phyloP scores from a whole-genome alignment of 2,329 filamentous ascomycete species.

The Bipolaris oryzae region DNA sequence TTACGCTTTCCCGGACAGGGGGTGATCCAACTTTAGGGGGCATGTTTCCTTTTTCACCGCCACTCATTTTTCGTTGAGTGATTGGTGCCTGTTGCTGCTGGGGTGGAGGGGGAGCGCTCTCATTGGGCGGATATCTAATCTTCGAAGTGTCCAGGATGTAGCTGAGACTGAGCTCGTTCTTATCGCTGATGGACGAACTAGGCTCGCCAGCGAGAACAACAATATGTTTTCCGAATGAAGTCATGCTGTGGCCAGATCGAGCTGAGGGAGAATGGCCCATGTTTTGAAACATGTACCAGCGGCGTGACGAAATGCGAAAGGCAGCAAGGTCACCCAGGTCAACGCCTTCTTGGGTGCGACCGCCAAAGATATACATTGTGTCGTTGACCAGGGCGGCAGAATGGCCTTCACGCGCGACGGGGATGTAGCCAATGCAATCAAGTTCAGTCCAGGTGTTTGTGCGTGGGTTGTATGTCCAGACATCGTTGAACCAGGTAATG shows the following conservation, averaged over 20 bases:
- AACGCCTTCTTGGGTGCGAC: conserved; percentile 88
- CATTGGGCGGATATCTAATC: conserved; percentile 88
- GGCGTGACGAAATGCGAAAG: conserved; percentile 77
- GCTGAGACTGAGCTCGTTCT: conserved; percentile 82
- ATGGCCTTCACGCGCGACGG: conserved; percentile 90
- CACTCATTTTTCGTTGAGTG: conserved; percentile 54
- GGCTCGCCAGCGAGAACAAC: conserved; percentile 94
- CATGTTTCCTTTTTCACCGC: conserved; percentile 53
- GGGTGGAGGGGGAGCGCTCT: conserved; percentile 51
- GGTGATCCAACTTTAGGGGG: conserved; percentile 42
- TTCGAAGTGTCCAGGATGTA: conserved; percentile 95
- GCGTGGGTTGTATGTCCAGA: conserved; percentile 91
- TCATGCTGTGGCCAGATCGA: conserved; percentile 97
- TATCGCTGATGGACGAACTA: conserved; percentile 80
- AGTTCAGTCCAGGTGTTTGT: conserved; percentile 84
- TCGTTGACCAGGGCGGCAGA: conserved; percentile 92
- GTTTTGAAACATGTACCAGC: conserved; percentile 99
- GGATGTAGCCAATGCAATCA: conserved; percentile 97
- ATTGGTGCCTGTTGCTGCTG: conserved; percentile 32
- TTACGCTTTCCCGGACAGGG: conserved; percentile 53
- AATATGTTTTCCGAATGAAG: conserved; percentile 87
- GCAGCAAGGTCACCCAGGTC: conserved; percentile 94
- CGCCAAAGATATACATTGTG: conserved; percentile 99
- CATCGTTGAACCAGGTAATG: conserved; percentile 97
- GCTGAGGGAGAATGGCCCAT: conserved; percentile 97